Percentiles rank a stretch among this genome's conserved stretches.
Conservation (phyloP, 768 basidiomycete genomes). For the Tylopilus rubrobrunneus region DNA sequence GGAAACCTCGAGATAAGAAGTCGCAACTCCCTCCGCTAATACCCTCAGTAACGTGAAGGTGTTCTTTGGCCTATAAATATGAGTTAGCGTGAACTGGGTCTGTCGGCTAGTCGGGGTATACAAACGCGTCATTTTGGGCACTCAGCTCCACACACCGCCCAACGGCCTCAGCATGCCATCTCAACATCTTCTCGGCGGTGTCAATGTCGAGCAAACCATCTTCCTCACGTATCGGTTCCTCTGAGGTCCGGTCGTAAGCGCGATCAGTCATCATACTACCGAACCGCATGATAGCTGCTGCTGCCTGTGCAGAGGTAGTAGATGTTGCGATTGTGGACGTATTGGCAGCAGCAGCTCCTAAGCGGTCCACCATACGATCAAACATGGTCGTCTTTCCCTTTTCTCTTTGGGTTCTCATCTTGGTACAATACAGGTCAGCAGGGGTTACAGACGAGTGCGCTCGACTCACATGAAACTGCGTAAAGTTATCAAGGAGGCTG, state of each 20-base stretch:
- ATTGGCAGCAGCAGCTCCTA: constrained; percentile 71
- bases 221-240: constrained; percentile 72
- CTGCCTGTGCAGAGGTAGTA: constrained; percentile 77
- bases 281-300: constrained; percentile 85
- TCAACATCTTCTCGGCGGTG: constrained; percentile 85
- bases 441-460: background rate
- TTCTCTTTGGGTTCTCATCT: constrained; percentile 57
- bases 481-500: constrained; percentile 65
- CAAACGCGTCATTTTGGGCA: constrained; percentile 78
- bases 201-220: constrained; percentile 78
- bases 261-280: constrained; percentile 67
- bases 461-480: constrained; percentile 76
- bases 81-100: background rate
- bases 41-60: constrained; percentile 79
- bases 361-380: constrained; percentile 85
- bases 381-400: constrained; percentile 72
- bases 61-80: constrained; percentile 71
- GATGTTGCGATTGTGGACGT: constrained; percentile 56
- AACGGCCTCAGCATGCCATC: constrained; percentile 97
- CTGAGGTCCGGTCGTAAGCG: constrained; percentile 47
- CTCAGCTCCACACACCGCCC: constrained; percentile 93
- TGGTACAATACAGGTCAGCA: constrained; percentile 7
- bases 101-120: constrained; percentile 7
- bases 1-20: constrained; percentile 84
- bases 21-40: constrained; percentile 81